Conservation (phyloP, 1,284 basidiomycete species). For the Schizophyllum commune region DNA sequence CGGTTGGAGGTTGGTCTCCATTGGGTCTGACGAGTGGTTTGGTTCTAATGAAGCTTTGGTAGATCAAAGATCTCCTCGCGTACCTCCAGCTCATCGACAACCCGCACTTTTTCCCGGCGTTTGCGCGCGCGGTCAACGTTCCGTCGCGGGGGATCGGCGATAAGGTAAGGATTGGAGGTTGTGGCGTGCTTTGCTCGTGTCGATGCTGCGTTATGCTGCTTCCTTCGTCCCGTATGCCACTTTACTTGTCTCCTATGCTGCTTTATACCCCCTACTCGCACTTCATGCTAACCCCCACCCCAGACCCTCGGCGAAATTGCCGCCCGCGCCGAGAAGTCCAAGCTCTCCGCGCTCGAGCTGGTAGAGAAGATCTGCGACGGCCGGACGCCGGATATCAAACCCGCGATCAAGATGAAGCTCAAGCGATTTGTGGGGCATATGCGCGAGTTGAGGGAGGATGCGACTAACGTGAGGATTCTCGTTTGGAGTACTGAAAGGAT, state of each 20-base stretch:
- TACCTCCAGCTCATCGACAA: conserved; percentile 87
- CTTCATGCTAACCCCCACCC: neutral
- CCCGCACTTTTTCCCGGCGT: conserved; percentile 69
- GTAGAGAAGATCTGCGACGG: conserved; percentile 57
- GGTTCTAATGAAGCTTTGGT: conserved; percentile 1
- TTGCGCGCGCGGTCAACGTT: conserved; percentile 71
- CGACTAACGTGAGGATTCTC: conserved; percentile 37
- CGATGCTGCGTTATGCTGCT: neutral
- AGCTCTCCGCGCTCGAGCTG: conserved; percentile 52
- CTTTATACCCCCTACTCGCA: too few relatives aligned
- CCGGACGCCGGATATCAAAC: conserved; percentile 56
- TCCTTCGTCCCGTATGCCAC: too few relatives aligned
- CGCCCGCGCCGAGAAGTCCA: conserved; percentile 41
- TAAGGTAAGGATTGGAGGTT: conserved; percentile 45
- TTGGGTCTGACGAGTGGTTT: too few relatives aligned
- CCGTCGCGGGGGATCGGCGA: conserved; percentile 78
- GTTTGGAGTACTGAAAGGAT: neutral
- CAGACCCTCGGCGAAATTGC: conserved; percentile 60
- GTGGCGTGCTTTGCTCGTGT: neutral
- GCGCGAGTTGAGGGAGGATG: conserved; percentile 45
- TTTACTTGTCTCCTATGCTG: too few relatives aligned
- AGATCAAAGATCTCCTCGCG: conserved; percentile 84
- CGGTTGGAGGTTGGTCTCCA: conserved; percentile 52
- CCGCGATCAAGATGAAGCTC: conserved; percentile 57
- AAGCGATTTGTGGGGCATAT: conserved; percentile 53